Conservation (phyloP, 2,329 filamentous ascomycete genomes). For the Exophiala lecanii-corni region DNA sequence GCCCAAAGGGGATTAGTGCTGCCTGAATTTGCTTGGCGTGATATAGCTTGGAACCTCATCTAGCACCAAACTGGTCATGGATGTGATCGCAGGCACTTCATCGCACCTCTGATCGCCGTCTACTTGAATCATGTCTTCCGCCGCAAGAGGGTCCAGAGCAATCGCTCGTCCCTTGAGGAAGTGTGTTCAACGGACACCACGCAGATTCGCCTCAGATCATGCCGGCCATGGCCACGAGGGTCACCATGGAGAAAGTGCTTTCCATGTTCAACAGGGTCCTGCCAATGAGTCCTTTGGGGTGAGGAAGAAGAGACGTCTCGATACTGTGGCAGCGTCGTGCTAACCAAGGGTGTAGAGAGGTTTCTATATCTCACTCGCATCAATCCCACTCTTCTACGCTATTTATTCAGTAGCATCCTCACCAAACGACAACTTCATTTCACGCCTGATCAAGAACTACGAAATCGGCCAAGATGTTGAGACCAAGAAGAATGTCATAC, state of each 20-base stretch:
- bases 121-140: conserved; percentile 23
- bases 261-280: conserved; percentile 33
- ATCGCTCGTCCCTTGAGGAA: conserved; percentile 24
- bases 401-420: conserved; percentile 37
- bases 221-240: conserved; percentile 31
- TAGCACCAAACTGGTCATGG: too few species aligned
- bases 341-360: conserved; percentile 36
- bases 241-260: conserved; percentile 29
- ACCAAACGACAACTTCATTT: conserved; percentile 18
- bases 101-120: too few species aligned
- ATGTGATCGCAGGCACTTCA: too few species aligned
- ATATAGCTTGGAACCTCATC: too few species aligned
- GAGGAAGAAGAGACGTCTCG: conserved; percentile 31
- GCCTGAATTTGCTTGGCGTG: conserved; percentile 5
- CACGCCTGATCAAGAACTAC: conserved; percentile 19
- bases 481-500: conserved; percentile 55
- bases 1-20: conserved; percentile 2
- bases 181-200: conserved; percentile 30
- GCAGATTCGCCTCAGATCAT: conserved; percentile 41
- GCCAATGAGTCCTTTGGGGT: conserved; percentile 45
- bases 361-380: conserved; percentile 44
- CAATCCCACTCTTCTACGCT: conserved; percentile 38
- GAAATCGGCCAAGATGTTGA: conserved; percentile 45
- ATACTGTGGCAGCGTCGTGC: conserved; percentile 7
- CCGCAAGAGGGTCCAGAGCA: conserved; percentile 26